Evolutionary conservation across 805 yeast genomes (phyloP).

Genomic region (Candida verbasci): DNA sequence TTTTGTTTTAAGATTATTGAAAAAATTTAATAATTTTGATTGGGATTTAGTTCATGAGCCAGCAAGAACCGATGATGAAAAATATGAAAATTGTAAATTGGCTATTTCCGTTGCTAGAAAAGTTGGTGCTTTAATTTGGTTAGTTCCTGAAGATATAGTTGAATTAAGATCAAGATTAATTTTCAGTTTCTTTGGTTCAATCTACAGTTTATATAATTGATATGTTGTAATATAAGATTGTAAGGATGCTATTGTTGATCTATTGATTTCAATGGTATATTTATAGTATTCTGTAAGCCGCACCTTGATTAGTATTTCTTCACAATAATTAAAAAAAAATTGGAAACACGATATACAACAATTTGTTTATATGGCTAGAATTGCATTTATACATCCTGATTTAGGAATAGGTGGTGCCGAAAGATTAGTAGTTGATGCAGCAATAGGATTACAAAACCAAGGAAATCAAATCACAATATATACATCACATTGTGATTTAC

Average conservation of each 20-base stretch:
- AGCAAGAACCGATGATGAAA: slow-evolving; percentile 74
- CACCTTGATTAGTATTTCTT: too few species aligned
- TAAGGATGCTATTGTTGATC: too few species aligned
- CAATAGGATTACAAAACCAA: slow-evolving; percentile 71
- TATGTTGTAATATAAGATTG: too few species aligned
- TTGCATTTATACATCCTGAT: slow-evolving; percentile 94
- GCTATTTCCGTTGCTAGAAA: slow-evolving; percentile 98
- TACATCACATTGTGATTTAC: slow-evolving; percentile 86
- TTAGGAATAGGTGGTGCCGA: slow-evolving; percentile 98
- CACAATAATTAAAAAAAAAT: too few species aligned
- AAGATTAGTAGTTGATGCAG: slow-evolving; percentile 93
- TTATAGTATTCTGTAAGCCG: too few species aligned
- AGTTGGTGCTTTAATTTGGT: slow-evolving; percentile 95
- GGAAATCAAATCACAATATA: slow-evolving; percentile 63
- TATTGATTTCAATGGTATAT: too few species aligned
- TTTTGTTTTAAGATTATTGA: slow-evolving; percentile 81
- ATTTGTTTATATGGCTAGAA: slow-evolving; percentile 10
- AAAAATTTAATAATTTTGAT: slow-evolving; percentile 97
- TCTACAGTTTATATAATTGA: slow-evolving; percentile 1
- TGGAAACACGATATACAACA: not conserved
- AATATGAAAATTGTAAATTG: slow-evolving; percentile 89
- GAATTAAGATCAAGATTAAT: slow-evolving; percentile 94
- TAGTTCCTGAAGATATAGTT: slow-evolving; percentile 98
- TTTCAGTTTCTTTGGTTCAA: slow-evolving; percentile 87
- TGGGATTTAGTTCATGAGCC: slow-evolving; percentile 86